Base-by-base conservation (phyloP, 2,329 filamentous ascomycete genomes). In the Parastagonospora avenae region DNA sequence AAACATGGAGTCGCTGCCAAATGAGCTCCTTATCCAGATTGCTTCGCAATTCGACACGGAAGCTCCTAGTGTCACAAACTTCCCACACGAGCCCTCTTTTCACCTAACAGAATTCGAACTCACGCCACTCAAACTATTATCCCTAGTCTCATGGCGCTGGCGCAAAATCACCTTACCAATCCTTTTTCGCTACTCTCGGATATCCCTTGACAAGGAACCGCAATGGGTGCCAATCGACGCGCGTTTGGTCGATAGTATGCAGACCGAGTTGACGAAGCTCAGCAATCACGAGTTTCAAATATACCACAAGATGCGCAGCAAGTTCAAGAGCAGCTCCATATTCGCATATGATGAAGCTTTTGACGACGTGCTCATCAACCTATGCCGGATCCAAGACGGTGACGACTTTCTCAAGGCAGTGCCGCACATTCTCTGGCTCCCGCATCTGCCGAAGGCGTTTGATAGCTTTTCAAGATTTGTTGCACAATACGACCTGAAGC, bases 1-100 rank as follows among this genome's bases (percentile, higher is more conserved):
- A 15, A 45, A 16, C 31, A 67, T 73, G 57, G 53, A 69, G 32
- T 48, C 55, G 1, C 63, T 75, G 2, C 71, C 73, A 19, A 70
- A 71, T 45, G 73, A 75, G 51, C 56, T 75, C 2, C 50, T 71
- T 1, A 58, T 71, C n/a, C 64, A 72, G 12, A 70, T 75, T 30
- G 61, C 68, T 3, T 57, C 56, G 1, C 59, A 72, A 24, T 63
- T 74, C 10, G 64, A 69, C n/a, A 30, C 37, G 4, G 48, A 62
- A 8, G 57, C 73, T 11, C 71, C 73, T 1, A 74, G 72, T 3
- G 50, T 68, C 35, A 48, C 38, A 11, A 67, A 68, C 27, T 72
- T 74, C 42, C 39, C 60, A 4, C 58, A 72, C 28, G 70, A 74
- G 45, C 72, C 73, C 8, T 62, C 64, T 1, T 11, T 46, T 7